These are phyloP conservation scores for Fusarium chaquense DNA, from an alignment of 2,329 filamentous ascomycete genomes.

Conservation along the genomic window DNA sequence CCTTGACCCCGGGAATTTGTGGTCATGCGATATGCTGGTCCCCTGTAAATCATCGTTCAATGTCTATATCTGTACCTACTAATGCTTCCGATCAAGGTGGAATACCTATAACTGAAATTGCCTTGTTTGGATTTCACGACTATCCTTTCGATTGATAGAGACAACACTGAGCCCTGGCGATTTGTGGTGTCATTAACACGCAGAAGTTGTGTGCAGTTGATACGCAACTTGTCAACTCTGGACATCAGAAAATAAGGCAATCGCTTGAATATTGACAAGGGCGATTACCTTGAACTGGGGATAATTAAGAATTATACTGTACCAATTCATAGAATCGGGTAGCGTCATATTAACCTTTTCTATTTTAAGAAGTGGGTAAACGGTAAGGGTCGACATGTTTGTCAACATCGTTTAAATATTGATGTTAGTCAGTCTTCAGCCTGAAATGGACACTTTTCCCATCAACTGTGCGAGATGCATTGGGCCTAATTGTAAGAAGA, in stretches of 20 bases:
- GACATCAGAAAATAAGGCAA: neutral
- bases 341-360: neutral
- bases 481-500: neutral
- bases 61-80: no score
- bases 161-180: neutral
- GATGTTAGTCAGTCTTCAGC: neutral
- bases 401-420: neutral
- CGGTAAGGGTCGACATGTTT: accelerated
- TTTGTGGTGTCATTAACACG: neutral
- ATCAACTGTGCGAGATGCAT: neutral
- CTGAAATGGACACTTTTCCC: neutral
- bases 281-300: no score
- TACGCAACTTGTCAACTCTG: neutral
- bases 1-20: neutral
- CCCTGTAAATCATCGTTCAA: neutral
- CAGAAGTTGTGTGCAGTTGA: neutral
- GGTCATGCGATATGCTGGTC: neutral
- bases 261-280: neutral
- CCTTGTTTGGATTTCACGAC: neutral
- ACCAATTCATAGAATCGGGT: neutral
- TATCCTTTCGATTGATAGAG: neutral
- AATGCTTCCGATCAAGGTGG: neutral
- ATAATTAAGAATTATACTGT: neutral
- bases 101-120: neutral
- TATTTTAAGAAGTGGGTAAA: neutral